phyloP scores from a whole-genome alignment of 345 rosid genomes.

The Sapria himalayana region DNA sequence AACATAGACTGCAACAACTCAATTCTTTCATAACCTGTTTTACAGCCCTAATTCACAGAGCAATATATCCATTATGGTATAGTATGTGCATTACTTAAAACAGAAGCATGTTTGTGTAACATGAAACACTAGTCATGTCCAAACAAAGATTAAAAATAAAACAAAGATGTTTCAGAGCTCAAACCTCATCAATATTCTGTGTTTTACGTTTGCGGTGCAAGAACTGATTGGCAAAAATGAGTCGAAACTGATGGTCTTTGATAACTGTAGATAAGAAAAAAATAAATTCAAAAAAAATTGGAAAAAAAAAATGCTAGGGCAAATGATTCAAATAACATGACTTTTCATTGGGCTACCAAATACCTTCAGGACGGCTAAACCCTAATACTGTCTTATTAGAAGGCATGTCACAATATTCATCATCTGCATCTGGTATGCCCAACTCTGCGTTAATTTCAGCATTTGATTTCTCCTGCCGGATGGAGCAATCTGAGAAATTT shows the following conservation, averaged over 20 bases:
- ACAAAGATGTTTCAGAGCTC: slow-evolving; percentile 8
- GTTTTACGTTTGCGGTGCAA: slow-evolving; percentile 70
- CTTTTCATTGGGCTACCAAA: slow-evolving; percentile 6
- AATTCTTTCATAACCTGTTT: too few species aligned
- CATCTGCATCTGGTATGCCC: slow-evolving; percentile 78
- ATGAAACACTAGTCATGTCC: too few species aligned
- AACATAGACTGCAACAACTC: too few species aligned
- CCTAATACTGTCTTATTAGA: slow-evolving; percentile 26
- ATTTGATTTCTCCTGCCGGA: slow-evolving; percentile 78
- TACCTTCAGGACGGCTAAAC: slow-evolving; percentile 31
- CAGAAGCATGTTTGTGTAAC: too few species aligned
- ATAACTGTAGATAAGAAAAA: slow-evolving; percentile 21
- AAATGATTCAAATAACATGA: not conserved
- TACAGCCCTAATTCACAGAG: too few species aligned
- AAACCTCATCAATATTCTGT: slow-evolving; percentile 91
- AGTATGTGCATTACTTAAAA: too few species aligned
- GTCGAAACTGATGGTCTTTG: slow-evolving; percentile 40
- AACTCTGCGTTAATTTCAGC: slow-evolving; percentile 82
- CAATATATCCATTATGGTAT: too few species aligned
- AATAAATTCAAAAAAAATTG: slow-evolving; percentile 2
- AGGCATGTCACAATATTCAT: slow-evolving; percentile 42
- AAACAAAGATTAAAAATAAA: not conserved
- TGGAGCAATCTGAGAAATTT: slow-evolving; percentile 59
- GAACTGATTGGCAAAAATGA: slow-evolving; percentile 50
- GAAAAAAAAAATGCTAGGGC: not conserved